These are phyloP conservation scores for Fusarium siculi DNA, from an alignment of 2,329 filamentous ascomycete genomes.

Conservation along the genomic window DNA sequence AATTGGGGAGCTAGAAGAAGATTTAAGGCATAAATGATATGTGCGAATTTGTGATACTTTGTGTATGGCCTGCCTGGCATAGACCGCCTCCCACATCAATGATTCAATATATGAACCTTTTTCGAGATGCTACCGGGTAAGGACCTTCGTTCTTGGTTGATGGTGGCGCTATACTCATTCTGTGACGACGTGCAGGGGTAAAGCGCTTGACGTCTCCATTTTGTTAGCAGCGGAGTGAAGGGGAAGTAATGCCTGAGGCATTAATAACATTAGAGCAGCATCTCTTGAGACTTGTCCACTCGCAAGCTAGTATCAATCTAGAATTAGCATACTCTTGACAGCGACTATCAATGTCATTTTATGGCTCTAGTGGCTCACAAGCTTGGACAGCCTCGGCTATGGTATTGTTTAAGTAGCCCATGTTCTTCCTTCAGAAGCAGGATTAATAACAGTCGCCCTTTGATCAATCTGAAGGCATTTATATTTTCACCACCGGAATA, in stretches of 20 bases:
- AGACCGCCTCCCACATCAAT: not conserved
- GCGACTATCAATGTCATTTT: not conserved
- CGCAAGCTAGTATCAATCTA: not conserved
- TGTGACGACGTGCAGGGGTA: not conserved
- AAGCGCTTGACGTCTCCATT: no score
- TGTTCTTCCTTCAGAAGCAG: not conserved
- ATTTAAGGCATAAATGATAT: rapidly evolving
- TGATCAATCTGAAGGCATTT: not conserved
- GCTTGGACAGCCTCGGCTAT: not conserved
- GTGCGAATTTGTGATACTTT: rapidly evolving
- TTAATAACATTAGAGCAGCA: not conserved
- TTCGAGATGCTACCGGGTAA: not conserved
- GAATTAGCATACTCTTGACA: not conserved
- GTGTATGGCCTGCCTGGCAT: rapidly evolving
- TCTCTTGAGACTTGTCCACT: not conserved
- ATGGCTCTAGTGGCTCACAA: not conserved
- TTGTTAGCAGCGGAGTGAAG: not conserved
- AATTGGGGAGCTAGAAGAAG: not conserved
- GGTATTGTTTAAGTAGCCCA: not conserved
- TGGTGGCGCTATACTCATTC: not conserved
- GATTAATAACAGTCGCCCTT: no score
- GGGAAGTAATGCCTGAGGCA: not conserved
- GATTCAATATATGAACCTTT: not conserved
- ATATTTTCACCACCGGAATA: not conserved
- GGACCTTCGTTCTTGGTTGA: not conserved